phyloP scores from a whole-genome alignment of 345 rosid genomes.

The Capsella bursapastoris region DNA sequence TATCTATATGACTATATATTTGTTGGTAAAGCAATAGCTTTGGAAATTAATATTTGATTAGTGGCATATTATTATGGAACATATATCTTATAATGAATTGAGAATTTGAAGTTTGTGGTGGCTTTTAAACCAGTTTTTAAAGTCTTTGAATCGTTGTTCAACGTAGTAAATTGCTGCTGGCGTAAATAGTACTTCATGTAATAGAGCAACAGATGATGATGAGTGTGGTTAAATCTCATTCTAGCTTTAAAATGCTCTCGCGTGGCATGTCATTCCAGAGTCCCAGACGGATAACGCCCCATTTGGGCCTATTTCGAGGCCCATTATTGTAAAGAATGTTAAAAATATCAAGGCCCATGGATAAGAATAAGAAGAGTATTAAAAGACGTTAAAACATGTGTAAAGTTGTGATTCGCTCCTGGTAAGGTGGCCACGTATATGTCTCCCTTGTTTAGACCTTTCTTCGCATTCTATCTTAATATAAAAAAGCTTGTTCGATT shows the following conservation, averaged over 20 bases:
- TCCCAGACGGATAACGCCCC: too few relatives aligned
- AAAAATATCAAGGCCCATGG: not conserved
- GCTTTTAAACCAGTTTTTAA: too few relatives aligned
- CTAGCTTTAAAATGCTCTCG: too few relatives aligned
- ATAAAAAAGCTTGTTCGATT: constrained; percentile 2
- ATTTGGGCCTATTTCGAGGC: not conserved
- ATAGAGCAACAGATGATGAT: too few relatives aligned
- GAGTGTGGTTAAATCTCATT: too few relatives aligned
- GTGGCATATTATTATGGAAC: not conserved
- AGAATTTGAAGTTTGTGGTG: not conserved
- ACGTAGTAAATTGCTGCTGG: too few relatives aligned
- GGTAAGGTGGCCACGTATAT: constrained; percentile 37
- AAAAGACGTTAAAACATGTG: constrained; percentile 3
- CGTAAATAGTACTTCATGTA: too few relatives aligned
- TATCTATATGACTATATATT: not conserved
- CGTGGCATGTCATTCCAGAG: too few relatives aligned
- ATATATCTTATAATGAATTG: not conserved
- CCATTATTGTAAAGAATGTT: not conserved
- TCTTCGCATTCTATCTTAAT: not conserved
- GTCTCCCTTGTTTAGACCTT: constrained; percentile 17
- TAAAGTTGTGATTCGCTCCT: not conserved
- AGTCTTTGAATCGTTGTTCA: too few relatives aligned
- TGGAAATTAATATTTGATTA: not conserved
- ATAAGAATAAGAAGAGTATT: not conserved
- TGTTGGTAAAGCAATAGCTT: not conserved